phyloP scores from a whole-genome alignment of 2,329 filamentous ascomycete genomes.

The Tolypocladium sp. region DNA sequence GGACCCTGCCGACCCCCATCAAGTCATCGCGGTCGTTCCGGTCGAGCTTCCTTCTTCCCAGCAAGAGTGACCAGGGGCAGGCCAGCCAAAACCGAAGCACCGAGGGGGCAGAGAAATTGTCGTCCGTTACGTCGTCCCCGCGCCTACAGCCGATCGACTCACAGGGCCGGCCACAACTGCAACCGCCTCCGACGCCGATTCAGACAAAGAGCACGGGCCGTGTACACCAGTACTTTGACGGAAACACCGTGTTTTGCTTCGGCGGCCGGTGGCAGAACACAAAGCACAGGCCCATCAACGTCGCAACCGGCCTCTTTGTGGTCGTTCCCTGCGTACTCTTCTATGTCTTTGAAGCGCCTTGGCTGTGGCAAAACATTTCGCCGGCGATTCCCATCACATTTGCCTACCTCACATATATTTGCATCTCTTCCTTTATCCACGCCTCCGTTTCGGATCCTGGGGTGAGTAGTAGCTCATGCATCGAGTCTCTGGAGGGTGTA shows the following conservation, averaged over 20 bases:
- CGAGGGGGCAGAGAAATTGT: constrained; percentile 71
- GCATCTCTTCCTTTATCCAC: constrained; percentile 87
- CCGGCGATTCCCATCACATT: constrained; percentile 85
- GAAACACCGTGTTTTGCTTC: constrained; percentile 84
- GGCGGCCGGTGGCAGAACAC: constrained; percentile 85
- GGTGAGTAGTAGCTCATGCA: constrained; percentile 43
- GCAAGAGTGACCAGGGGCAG: constrained; percentile 40
- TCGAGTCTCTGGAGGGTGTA: background rate
- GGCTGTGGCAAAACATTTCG: constrained; percentile 77
- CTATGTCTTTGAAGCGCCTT: constrained; percentile 75
- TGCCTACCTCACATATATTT: constrained; percentile 84
- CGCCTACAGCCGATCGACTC: constrained; percentile 43
- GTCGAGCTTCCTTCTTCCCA: constrained; percentile 61
- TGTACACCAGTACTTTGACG: constrained; percentile 88
- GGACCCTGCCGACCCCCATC: constrained; percentile 46
- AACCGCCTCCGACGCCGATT: constrained; percentile 22
- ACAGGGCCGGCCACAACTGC: constrained; percentile 8
- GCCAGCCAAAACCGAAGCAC: constrained; percentile 45
- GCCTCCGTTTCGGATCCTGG: constrained; percentile 89
- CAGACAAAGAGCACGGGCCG: constrained; percentile 35
- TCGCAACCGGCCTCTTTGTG: constrained; percentile 75
- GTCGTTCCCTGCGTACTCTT: constrained; percentile 73
- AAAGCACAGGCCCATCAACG: constrained; percentile 76
- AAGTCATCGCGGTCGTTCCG: constrained; percentile 70
- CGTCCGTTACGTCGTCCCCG: constrained; percentile 70